Base-by-base conservation (phyloP, 1,139 yeast species). In the Scheffersomyces stambukii region DNA sequence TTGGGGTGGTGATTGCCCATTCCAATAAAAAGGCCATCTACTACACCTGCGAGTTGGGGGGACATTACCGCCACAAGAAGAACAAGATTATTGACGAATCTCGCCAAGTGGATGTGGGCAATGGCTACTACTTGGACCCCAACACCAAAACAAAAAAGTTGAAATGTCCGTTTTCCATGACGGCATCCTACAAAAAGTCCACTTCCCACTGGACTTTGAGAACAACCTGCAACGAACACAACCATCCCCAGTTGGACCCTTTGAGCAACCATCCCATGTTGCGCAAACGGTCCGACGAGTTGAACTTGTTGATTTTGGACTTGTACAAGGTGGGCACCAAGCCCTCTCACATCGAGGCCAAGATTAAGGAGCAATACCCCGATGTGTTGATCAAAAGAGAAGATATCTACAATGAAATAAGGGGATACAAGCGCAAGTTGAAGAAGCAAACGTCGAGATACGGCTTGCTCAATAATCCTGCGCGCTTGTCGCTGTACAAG, bases 1-100 rank as follows among this genome's bases (percentile, higher is more conserved):
- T 74, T 52, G 78, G 78, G 3, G 75, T 73, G 24, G 78, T 74
- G 16, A 73, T 74, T 50, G 77, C 78, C 20, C 78, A 73, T 49
- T 70, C 77, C 15, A 74, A 74, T 48, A 67, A 64, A 37, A 74
- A 74, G 48, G 79, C 79, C 22, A 74, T 74, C 36, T 74, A 74
- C 48, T 74, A 71, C 48, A 73, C 78, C n/a, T 74, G 80, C 48
- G 79, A 73, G 50, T 56, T 73, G 26, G 79, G 79, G 24, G 79
- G 79, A 14, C 59, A 72, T 23, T 73, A 73, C 45, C 59, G 79
- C 36, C 77, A 71, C 43, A 73, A 73, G 43, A 69, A 70, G 49
- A 57, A 60, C 36, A 64, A 62, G 39, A 42, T 55, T 46, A 28
- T 41, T 30, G 57, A 52, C 33, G 41, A 50, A 33, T 16, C 43